Conservation (phyloP, 2,329 filamentous ascomycete genomes). For the Xylariaceae sp. region DNA sequence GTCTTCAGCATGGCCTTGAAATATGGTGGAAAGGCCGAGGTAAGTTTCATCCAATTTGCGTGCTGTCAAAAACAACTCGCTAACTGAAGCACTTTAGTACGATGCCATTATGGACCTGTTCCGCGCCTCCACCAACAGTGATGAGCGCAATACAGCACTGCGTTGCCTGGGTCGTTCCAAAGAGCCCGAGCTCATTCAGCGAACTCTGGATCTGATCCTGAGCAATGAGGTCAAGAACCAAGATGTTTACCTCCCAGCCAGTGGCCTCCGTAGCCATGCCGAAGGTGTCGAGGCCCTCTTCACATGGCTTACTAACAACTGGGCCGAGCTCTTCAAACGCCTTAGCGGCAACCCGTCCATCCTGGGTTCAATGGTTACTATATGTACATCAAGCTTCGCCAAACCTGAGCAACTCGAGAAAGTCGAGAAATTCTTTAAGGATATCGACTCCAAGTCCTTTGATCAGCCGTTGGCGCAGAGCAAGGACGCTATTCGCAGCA, state of each 20-base stretch:
- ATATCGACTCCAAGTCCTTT: slow-evolving; percentile 79
- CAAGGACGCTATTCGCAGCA: slow-evolving; percentile 77
- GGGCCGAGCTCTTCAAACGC: slow-evolving; percentile 76
- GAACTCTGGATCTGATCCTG: slow-evolving; percentile 70
- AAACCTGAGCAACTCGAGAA: slow-evolving; percentile 69
- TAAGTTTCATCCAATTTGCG: no score
- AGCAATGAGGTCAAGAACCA: slow-evolving; percentile 86
- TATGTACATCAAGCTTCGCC: slow-evolving; percentile 79
- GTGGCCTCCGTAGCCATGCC: slow-evolving; percentile 70
- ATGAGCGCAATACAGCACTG: slow-evolving; percentile 89
- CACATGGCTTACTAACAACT: slow-evolving; percentile 80
- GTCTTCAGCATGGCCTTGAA: slow-evolving; percentile 83
- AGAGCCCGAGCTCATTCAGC: slow-evolving; percentile 74
- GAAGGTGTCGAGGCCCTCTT: slow-evolving; percentile 79
- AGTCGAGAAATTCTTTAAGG: slow-evolving; percentile 75
- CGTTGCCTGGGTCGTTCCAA: slow-evolving; percentile 76
- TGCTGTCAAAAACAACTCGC: no score
- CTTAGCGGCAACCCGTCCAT: slow-evolving; percentile 84
- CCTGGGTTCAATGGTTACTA: slow-evolving; percentile 77
- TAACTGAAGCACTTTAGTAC: slow-evolving; percentile 57
- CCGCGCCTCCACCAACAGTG: slow-evolving; percentile 68
- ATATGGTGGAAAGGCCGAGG: slow-evolving; percentile 80
- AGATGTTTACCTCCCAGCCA: slow-evolving; percentile 86
- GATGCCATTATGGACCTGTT: slow-evolving; percentile 73
- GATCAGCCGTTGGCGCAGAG: slow-evolving; percentile 88